Conservation (phyloP, 2,329 filamentous ascomycete genomes). For the Cladosporium velox region DNA sequence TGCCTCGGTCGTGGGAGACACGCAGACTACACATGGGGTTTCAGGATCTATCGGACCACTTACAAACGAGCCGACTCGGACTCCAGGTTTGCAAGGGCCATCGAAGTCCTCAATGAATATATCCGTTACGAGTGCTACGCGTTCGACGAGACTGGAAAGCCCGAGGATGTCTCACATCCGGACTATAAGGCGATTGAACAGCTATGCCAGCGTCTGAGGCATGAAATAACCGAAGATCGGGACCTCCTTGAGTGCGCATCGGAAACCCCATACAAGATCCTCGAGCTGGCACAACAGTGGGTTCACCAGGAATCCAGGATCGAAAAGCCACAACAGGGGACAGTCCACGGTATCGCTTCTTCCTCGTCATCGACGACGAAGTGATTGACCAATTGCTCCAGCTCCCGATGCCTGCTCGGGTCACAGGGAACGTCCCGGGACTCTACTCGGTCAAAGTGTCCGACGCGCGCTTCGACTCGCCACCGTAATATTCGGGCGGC, state of each 20-base stretch:
- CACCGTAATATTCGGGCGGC: background rate
- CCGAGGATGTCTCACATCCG: background rate
- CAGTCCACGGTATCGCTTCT: slow-evolving; percentile 3
- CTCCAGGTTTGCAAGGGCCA: background rate
- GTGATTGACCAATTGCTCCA: background rate
- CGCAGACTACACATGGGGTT: slow-evolving; percentile 9
- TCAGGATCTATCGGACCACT: slow-evolving; percentile 4
- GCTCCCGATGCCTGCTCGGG: background rate
- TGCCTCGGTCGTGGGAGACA: background rate
- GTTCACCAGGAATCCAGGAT: background rate
- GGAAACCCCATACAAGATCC: background rate
- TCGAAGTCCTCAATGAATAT: background rate
- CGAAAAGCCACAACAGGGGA: background rate
- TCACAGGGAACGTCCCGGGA: no score
- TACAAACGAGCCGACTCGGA: background rate
- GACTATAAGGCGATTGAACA: background rate
- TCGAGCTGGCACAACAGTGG: background rate
- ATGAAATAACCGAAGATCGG: background rate
- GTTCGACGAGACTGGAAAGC: background rate
- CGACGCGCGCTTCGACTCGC: background rate
- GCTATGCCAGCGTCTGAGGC: background rate
- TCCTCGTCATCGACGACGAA: background rate
- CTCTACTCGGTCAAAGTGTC: slow-evolving; percentile 3
- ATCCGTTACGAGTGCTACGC: background rate
- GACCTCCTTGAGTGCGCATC: slow-evolving; percentile 1